These are phyloP conservation scores for Cladosporium phlei DNA, from an alignment of 2,329 filamentous ascomycete genomes.

Conservation along the genomic window DNA sequence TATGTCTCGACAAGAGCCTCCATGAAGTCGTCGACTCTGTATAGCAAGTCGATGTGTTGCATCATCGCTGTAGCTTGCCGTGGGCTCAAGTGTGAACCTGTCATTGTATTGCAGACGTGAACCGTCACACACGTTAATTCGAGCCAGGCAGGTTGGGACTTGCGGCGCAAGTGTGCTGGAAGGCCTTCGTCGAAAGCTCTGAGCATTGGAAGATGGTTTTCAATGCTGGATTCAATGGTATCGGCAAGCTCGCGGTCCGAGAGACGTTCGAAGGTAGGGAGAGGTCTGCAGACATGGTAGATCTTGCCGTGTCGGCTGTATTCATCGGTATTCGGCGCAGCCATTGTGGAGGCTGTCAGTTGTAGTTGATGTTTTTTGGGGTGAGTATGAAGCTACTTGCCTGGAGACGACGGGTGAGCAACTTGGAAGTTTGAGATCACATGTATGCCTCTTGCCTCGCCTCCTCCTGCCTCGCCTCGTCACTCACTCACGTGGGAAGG, in stretches of 20 bases:
- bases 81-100: background rate
- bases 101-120: background rate
- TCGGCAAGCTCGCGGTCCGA: background rate
- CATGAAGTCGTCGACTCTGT: constrained; percentile 9
- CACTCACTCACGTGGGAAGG: too few species aligned
- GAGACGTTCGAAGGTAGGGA: background rate
- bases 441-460: too few species aligned
- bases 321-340: too few species aligned
- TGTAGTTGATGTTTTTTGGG: too few species aligned
- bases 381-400: too few species aligned
- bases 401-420: too few species aligned
- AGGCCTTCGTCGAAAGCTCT: background rate
- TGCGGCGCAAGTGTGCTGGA: background rate
- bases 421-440: too few species aligned
- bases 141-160: background rate
- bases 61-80: background rate
- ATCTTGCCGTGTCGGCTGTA: too few species aligned
- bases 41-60: constrained; percentile 3
- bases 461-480: too few species aligned
- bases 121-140: constrained; percentile 5
- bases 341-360: too few species aligned
- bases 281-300: background rate
- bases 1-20: background rate
- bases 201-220: background rate
- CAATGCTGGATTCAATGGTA: background rate